Percentiles rank a stretch among this genome's conserved stretches.
Evolutionary conservation across 371 early-diverging fungal species (phyloP).

Genomic region (Saksenaea oblongispora): DNA sequence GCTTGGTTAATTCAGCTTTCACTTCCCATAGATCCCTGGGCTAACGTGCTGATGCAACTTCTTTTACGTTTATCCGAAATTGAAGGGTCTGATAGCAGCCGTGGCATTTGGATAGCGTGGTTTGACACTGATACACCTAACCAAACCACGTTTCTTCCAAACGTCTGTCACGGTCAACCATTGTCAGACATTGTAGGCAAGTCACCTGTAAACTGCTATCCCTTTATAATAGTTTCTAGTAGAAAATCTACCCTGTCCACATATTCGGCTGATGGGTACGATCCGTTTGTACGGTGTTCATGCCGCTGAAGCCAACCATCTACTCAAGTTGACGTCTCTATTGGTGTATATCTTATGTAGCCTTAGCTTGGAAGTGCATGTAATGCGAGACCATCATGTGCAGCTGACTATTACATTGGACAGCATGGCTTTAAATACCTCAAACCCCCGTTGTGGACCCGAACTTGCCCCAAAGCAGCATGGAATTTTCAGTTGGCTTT

Average conservation of each 20-base stretch:
- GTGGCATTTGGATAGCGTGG: not conserved
- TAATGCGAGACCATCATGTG: constrained; percentile 51
- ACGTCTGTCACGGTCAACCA: constrained; percentile 23
- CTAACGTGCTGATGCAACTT: constrained; percentile 14
- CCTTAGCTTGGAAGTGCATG: constrained; percentile 45
- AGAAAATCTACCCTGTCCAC: constrained; percentile 1
- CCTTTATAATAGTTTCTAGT: constrained; percentile 7
- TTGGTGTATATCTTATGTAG: constrained; percentile 54
- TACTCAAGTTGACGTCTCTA: constrained; percentile 19
- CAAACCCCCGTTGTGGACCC: not conserved
- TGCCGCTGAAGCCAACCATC: not conserved
- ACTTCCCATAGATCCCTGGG: constrained; percentile 21
- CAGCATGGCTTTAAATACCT: not conserved
- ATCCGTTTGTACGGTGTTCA: constrained; percentile 19
- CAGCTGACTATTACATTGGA: not conserved
- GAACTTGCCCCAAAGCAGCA: constrained; percentile 19
- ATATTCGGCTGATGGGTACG: constrained; percentile 14
- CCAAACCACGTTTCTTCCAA: constrained; percentile 26
- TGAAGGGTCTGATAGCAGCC: not conserved
- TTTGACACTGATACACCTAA: constrained; percentile 7
- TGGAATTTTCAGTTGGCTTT: not conserved
- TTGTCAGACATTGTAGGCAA: constrained; percentile 13
- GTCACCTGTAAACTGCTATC: not conserved
- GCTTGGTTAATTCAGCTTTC: constrained; percentile 24
- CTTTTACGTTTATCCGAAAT: constrained; percentile 10